Conservation (phyloP, 441 rosid species). For the Daphne laureola region DNA sequence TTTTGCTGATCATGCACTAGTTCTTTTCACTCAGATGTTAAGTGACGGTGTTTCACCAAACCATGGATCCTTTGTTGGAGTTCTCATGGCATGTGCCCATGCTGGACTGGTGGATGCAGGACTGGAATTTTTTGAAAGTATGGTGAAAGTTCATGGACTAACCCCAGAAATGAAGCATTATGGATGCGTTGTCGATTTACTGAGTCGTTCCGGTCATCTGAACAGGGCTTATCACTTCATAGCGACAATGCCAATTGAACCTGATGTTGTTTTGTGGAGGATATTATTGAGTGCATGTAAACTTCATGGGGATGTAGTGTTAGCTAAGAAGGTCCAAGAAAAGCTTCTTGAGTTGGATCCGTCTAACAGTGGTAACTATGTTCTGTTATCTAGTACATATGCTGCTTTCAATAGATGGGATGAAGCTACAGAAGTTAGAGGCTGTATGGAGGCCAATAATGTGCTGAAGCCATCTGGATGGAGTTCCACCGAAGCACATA, state of each 20-base stretch:
- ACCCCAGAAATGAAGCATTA: slow-evolving; percentile 60
- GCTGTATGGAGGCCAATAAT: slow-evolving; percentile 34
- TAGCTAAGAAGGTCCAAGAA: slow-evolving; percentile 40
- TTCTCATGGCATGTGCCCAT: slow-evolving; percentile 34
- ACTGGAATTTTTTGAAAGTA: slow-evolving; percentile 28
- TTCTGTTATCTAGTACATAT: slow-evolving; percentile 55
- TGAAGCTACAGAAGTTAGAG: slow-evolving; percentile 45
- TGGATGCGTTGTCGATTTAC: slow-evolving; percentile 52
- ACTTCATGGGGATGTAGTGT: slow-evolving; percentile 34
- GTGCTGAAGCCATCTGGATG: slow-evolving; percentile 41
- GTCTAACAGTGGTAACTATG: slow-evolving; percentile 49
- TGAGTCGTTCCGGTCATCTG: slow-evolving; percentile 43
- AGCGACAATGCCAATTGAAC: slow-evolving; percentile 32
- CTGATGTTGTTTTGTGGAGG: slow-evolving; percentile 49
- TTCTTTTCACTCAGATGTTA: slow-evolving; percentile 39
- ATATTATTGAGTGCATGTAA: slow-evolving; percentile 42
- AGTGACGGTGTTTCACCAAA: slow-evolving; percentile 32
- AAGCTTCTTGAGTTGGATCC: slow-evolving; percentile 37
- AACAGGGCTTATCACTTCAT: slow-evolving; percentile 41
- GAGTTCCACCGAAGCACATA: slow-evolving; percentile 28
- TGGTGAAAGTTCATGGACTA: slow-evolving; percentile 33
- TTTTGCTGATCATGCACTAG: slow-evolving; percentile 27
- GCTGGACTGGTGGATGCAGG: slow-evolving; percentile 39
- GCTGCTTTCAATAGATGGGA: slow-evolving; percentile 62
- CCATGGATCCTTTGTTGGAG: slow-evolving; percentile 41